Evolutionary conservation across 208 protist species (phyloP).

Genomic region (Naegleria gruberi): DNA sequence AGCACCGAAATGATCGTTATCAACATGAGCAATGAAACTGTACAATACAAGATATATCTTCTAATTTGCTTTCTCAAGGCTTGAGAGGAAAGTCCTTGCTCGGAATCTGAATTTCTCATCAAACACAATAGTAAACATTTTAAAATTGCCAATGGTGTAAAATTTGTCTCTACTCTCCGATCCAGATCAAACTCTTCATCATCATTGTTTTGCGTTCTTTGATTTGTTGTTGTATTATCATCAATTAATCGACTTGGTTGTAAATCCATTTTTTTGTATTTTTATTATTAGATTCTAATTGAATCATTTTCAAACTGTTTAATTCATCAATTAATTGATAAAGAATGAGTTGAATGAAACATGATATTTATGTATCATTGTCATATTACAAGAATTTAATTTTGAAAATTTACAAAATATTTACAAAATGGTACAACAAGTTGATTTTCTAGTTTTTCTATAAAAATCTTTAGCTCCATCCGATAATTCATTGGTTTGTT

Average conservation of each 20-base stretch:
- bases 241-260: too few relatives aligned
- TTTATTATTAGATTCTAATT: too few relatives aligned
- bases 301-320: too few relatives aligned
- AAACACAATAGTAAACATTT: background rate
- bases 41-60: background rate
- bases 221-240: background rate
- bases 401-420: background rate
- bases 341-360: too few relatives aligned
- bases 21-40: background rate
- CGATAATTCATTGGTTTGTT: background rate
- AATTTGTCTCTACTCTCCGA: background rate
- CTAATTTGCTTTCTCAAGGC: background rate
- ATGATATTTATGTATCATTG: too few relatives aligned
- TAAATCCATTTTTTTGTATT: too few relatives aligned
- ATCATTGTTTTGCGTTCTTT: too few relatives aligned
- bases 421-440: slow-evolving; percentile 13
- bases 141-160: background rate
- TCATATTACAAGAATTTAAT: too few relatives aligned
- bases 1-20: background rate
- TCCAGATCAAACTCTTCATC: background rate
- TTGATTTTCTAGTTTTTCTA: background rate
- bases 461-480: background rate
- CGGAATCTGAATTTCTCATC: background rate
- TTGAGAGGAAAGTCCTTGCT: background rate
- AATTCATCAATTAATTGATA: too few relatives aligned